Base-by-base conservation (phyloP, 2,329 filamentous ascomycete genomes). In the Aspergillus aculeatinus region DNA sequence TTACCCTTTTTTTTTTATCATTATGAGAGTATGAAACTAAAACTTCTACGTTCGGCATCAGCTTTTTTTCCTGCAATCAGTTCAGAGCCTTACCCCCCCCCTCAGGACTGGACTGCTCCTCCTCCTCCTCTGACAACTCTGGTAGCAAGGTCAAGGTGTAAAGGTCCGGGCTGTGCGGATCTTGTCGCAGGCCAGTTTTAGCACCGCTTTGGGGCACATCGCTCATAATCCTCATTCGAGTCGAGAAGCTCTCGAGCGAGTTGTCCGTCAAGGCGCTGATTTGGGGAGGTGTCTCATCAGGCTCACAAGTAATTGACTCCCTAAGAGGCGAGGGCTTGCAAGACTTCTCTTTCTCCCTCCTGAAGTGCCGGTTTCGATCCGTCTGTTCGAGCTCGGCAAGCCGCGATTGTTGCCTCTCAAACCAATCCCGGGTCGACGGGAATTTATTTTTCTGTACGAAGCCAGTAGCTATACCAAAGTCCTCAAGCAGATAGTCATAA, bases 291-390 rank as follows among this genome's bases (percentile, higher is more conserved):
- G 39, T n/a, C 6, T 19, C 39, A 35, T 35, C 39, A 16, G 39
- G 14, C 39, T 44, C 39, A 19, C 6, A 44, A 16, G 33, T 39
- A 12, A 59, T 42, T 12, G 44, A 25, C 31, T 59, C 42, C 12
- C 55, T 54, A 23, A 63, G 27, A 7, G 52, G 59, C 5, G 61
- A 63, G n/a, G 55, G 55, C n/a, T 33, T 53, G 39, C 21, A 21
- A 19, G 5, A 10, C 48, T 21, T 19, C 16, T 16, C 14, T 44
- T 19, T 44, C 2, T n/a, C 14, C 14, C 19, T 42, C 6, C 14
- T 44, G 12, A 16, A 12, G 14, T 44, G 39, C 16, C 39, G 39
- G 39, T 19, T 10, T 14, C 2, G 16, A 7, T 3, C 5, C n/a
- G 39, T 44, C 16, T 19, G 4, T 44, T 19, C 39, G 16, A 16